phyloP scores from a whole-genome alignment of 2,329 filamentous ascomycete genomes.

The Endothia cerciana region DNA sequence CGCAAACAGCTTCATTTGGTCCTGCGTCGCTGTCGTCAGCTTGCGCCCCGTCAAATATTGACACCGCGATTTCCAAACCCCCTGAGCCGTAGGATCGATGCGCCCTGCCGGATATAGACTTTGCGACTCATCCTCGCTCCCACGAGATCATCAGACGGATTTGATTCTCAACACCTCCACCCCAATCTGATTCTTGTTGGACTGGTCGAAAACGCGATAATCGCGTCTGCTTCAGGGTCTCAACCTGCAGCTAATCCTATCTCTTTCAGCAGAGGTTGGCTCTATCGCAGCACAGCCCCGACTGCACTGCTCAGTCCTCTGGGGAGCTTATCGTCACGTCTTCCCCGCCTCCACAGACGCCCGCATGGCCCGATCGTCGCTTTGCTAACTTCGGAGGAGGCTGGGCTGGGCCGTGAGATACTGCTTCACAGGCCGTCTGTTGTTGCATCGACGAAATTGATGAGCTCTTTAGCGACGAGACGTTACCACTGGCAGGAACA shows the following conservation, averaged over 20 bases:
- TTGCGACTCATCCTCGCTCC: constrained; percentile 25
- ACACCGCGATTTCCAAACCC: constrained; percentile 1
- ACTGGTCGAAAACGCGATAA: not conserved
- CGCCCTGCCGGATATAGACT: constrained; percentile 22
- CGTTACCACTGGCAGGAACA: not conserved
- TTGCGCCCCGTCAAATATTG: not conserved
- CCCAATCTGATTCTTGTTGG: not conserved
- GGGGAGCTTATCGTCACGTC: constrained; percentile 12
- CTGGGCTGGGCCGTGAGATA: constrained; percentile 1
- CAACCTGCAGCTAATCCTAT: constrained; percentile 3
- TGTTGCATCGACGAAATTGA: not conserved
- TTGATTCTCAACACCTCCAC: too few species aligned
- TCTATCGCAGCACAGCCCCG: not conserved
- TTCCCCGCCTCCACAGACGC: constrained; percentile 3
- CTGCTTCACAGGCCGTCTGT: not conserved
- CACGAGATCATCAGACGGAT: constrained; percentile 16
- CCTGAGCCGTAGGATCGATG: constrained; percentile 19
- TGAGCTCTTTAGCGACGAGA: constrained; percentile 9
- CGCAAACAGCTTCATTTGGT: not conserved
- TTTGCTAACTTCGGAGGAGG: constrained; percentile 21
- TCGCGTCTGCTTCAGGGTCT: not conserved
- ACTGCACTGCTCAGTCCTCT: constrained; percentile 13
- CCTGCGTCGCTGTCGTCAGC: not conserved
- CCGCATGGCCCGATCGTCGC: constrained; percentile 20
- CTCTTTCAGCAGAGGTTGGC: constrained; percentile 15